A percentile compares a stretch with the other conserved stretches of the same genome.
Evolutionary conservation across 2,329 filamentous ascomycete species (phyloP).

Genomic region (Trichophyton equinum): DNA sequence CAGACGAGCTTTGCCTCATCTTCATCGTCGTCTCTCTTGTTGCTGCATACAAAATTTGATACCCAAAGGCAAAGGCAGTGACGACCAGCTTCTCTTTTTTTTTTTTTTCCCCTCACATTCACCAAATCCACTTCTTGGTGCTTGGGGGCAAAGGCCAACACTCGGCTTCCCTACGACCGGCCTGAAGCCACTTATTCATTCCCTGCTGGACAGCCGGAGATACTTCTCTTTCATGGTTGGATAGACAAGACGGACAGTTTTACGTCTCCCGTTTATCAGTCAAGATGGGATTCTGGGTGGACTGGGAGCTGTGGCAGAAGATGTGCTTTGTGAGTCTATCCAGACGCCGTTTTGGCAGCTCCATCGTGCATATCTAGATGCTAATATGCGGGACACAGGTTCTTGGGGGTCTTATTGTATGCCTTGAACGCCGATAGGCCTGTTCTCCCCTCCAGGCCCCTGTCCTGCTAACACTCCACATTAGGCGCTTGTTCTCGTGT

Average conservation of each 20-base stretch:
- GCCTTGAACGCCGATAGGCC: slow-evolving; percentile 8
- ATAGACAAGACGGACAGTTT: not conserved
- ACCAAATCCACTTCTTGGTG: too few relatives aligned
- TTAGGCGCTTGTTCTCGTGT: slow-evolving; percentile 51
- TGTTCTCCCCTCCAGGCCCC: slow-evolving; percentile 3
- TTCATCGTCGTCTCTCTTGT: not conserved
- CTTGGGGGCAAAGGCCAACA: not conserved
- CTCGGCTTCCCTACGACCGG: not conserved
- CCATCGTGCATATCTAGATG: not conserved
- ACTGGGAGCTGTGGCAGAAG: slow-evolving; percentile 76
- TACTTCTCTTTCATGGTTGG: not conserved
- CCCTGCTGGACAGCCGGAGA: not conserved
- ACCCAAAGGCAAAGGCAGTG: slow-evolving; percentile 1
- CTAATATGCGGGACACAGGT: slow-evolving; percentile 41
- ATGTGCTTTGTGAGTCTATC: slow-evolving; percentile 67
- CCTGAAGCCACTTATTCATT: not conserved
- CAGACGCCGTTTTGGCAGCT: not conserved
- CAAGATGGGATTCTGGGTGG: slow-evolving; percentile 46
- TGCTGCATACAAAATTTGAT: not conserved
- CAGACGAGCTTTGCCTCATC: not conserved
- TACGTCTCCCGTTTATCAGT: not conserved
- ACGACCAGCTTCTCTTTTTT: not conserved
- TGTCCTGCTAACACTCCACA: not conserved
- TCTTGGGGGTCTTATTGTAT: slow-evolving; percentile 56
- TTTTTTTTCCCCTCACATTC: not conserved